Evolutionary conservation across 1,284 basidiomycete species (phyloP), one percentile per base, ranked within the genome.

Genomic region (Ustilago shanxiensis): DNA sequence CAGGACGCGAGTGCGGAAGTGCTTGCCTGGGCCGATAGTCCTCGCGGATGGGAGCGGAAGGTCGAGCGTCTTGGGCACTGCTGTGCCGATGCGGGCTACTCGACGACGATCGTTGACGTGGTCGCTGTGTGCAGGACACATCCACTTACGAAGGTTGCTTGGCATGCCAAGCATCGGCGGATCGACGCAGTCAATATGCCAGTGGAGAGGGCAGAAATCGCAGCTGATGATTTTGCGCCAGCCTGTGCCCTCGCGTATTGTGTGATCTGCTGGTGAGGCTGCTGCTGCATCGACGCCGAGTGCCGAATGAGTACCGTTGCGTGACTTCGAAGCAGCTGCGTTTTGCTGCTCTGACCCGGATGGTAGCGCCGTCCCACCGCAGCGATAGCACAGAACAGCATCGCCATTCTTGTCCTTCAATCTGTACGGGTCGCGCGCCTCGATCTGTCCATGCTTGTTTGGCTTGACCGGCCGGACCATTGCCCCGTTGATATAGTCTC

Each of bases 101-200:
- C 79, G 60, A n/a, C 65, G 50, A 62, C 80, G 65, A 31, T 80
- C 81, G 72, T 93, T 86, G 66, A 92, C 89, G 72, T 91, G 91
- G 71, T 96, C 93, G 29, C 91, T 91, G 85, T 99, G 96, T 82
- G 95, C 94, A 2, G 97, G 97, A 87, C 96, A 99, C 94, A 96
- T 98, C 96, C 97, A 99, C 87, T 95, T 97, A 88, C 92, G 92
- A 75, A 91, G 91, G 64, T 92, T 90, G 28, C 92, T 90, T 3
- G 97, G 97, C 90, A 98, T 92, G 51, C 89, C 89, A 22, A 92
- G 89, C 79, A 98, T 88, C 2, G 97, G 96, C 20, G 96, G 97
- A 80, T 93, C 92, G 35, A 99, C 88, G 84, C 96, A 99, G 86
- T 99, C 96, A 62, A 98, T 90, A 86, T 99, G 96, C 94, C 96